These are phyloP conservation scores for Dendrostoma leiphaemia DNA, from an alignment of 2,329 filamentous ascomycete species.

Conservation along the genomic window DNA sequence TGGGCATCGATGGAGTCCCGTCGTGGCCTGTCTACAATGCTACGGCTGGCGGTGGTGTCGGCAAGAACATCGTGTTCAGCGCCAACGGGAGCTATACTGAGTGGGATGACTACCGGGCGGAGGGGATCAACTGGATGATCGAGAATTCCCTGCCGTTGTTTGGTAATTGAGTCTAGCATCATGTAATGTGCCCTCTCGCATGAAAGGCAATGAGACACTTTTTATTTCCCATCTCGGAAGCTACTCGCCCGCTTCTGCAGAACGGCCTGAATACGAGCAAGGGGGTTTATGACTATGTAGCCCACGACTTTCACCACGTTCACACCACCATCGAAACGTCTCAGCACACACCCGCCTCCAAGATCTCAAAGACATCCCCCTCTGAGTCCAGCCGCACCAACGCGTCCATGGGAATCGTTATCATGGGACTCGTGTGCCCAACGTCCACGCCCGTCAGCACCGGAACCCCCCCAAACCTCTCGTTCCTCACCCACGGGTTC, in stretches of 20 bases:
- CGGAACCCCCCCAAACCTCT: conserved; percentile 29
- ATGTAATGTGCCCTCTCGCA: neutral
- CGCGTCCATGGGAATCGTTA: conserved; percentile 39
- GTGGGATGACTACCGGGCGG: conserved; percentile 42
- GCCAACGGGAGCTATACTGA: conserved; percentile 39
- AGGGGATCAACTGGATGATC: conserved; percentile 38
- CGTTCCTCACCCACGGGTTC: conserved; percentile 15
- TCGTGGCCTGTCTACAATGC: conserved; percentile 22
- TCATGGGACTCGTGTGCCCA: conserved; percentile 40
- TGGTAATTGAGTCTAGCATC: conserved; percentile 13
- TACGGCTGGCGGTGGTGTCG: conserved; percentile 19
- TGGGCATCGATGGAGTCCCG: conserved; percentile 9
- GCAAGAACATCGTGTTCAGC: conserved; percentile 48
- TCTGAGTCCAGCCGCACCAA: conserved; percentile 33
- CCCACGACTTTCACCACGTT: neutral
- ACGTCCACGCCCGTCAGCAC: conserved; percentile 42
- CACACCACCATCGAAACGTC: too few species aligned
- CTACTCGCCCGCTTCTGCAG: too few species aligned
- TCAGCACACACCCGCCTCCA: conserved; percentile 6
- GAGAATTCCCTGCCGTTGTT: conserved; percentile 14
- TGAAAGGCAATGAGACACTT: neutral
- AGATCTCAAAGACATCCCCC: conserved; percentile 3
- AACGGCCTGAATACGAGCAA: too few species aligned
- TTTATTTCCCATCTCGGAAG: too few species aligned
- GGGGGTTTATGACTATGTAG: too few species aligned